These are phyloP conservation scores for Cryphonectria nitschkei DNA, from an alignment of 2,329 filamentous ascomycete genomes.

Conservation along the genomic window DNA sequence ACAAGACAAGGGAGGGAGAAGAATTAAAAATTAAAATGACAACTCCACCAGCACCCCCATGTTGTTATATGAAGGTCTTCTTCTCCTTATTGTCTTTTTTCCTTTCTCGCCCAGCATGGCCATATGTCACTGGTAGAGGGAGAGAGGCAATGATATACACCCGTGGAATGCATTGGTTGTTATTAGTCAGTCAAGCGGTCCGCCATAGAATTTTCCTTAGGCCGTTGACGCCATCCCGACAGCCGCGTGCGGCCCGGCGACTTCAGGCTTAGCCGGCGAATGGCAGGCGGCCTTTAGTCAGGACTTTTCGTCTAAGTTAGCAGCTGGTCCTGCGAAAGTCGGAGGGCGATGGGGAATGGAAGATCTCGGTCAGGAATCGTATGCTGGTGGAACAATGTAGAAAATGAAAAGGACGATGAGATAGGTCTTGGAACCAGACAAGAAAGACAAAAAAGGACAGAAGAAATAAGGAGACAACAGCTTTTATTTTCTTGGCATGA, in stretches of 20 bases:
- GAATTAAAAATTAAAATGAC: not conserved
- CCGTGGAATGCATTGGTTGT: not conserved
- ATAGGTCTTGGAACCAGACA: no score
- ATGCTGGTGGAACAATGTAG: no score
- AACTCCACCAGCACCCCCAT: not conserved
- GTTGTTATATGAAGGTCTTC: not conserved
- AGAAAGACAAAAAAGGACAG: no score
- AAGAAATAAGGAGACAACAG: no score
- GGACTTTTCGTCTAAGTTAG: not conserved
- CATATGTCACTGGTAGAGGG: not conserved
- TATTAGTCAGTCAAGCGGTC: slow-evolving; percentile 10
- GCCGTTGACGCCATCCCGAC: slow-evolving; percentile 32
- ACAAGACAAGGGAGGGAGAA: not conserved
- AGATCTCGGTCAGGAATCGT: no score
- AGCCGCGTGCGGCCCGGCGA: slow-evolving; percentile 23
- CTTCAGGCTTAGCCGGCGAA: slow-evolving; percentile 27
- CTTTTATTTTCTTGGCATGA: no score
- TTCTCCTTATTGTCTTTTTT: not conserved
- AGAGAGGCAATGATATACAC: not conserved
- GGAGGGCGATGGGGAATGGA: not conserved
- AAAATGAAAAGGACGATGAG: no score
- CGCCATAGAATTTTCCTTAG: slow-evolving; percentile 25
- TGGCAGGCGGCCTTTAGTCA: slow-evolving; percentile 12
- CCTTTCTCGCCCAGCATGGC: not conserved
- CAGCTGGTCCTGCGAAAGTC: not conserved